phyloP scores from a whole-genome alignment of 345 rosid genomes.

The Acer yangbiense region DNA sequence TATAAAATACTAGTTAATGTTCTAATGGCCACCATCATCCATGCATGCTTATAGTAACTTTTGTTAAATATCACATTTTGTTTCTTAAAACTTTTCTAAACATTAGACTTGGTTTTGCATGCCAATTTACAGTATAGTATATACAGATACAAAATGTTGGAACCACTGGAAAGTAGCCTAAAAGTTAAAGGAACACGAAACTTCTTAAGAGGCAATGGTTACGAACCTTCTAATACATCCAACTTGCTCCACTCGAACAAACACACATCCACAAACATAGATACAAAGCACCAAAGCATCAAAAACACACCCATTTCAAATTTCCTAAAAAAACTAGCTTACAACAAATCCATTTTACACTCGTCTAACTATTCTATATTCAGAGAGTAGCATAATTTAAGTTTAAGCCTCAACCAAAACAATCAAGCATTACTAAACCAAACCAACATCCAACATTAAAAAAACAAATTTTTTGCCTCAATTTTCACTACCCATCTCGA shows the following conservation, averaged over 20 bases:
- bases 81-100: background rate
- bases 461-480: background rate
- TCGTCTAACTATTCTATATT: background rate
- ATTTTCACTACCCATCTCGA: background rate
- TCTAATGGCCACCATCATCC: background rate
- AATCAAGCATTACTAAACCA: background rate
- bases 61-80: background rate
- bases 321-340: background rate
- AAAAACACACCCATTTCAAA: background rate
- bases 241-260: constrained; percentile 10
- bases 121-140: background rate
- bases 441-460: background rate
- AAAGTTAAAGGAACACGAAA: background rate
- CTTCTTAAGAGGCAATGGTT: background rate
- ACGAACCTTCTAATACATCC: background rate
- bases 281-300: background rate
- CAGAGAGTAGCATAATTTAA: background rate
- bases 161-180: background rate
- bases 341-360: background rate
- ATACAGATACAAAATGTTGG: background rate
- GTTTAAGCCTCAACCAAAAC: background rate
- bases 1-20: background rate
- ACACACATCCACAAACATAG: background rate
- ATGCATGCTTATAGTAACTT: background rate
- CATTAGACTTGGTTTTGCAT: background rate